Evolutionary conservation across 148 eudicot genomes (phyloP), one percentile per base, ranked within the genome.

Genomic region (Limonium bicolor): DNA sequence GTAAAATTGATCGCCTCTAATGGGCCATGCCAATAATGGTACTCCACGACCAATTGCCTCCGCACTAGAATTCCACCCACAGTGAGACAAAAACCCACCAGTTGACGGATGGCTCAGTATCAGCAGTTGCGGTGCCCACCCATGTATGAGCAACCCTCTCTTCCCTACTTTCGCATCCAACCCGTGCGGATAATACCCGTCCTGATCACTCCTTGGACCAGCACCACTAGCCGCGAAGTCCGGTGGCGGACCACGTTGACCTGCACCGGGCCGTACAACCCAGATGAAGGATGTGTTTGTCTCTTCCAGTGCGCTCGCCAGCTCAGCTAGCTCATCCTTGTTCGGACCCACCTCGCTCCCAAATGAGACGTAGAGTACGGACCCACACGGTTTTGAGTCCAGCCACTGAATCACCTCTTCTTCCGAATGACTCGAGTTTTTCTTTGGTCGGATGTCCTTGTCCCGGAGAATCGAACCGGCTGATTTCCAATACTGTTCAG

Each of bases 81-180:
- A 80, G 14, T 80, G 82, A 3, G 79, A 71, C 36, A 80, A 22
- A 40, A 75, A 80, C 22, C 88, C 82, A 5, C 79, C 88, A 0
- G 71, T 67, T 0, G 88, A 71, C 1, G 82, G 69, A 46, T 79
- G 87, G 54, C 76, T 75, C 52, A 80, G 41, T 33, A 80, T 80
- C 56, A 72, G 26, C 46, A 80, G 27, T 28, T 80, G 88, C 6
- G 88, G 88, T 1, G 88, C 88, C 88, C 88, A 80, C 15, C 82
- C 82, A 6, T 56, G 42, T 25, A 80, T 72, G 13, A 80, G 48
- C 53, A 80, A 27, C 29, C 88, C 88, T 15, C 79, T 57, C 8
- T 49, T 58, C 20, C 74, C 73, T 3, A 64, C 74, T 58, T 51
- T 64, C 1, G 37, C 36, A 12, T 68, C 60, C 36, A 80, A 59